These are phyloP conservation scores for Pyrenophora seminiperda DNA, from an alignment of 2,329 filamentous ascomycete species.

Conservation along the genomic window DNA sequence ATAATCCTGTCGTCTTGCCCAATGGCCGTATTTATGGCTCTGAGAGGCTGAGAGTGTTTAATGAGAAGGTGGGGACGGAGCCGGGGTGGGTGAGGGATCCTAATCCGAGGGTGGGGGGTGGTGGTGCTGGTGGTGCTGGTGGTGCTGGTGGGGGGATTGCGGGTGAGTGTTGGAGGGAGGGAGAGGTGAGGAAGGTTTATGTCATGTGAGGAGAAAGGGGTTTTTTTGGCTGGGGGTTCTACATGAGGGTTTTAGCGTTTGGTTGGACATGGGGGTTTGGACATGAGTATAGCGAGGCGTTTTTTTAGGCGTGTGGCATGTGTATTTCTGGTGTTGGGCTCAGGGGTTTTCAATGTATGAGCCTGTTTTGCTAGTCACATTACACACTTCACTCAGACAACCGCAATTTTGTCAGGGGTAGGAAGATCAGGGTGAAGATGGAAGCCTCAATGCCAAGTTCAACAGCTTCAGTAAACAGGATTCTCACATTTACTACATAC, in stretches of 20 bases:
- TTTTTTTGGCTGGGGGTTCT: background rate
- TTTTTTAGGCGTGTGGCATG: background rate
- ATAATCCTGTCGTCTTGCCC: conserved; percentile 82
- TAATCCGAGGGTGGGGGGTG: no score
- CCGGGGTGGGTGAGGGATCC: conserved; percentile 75
- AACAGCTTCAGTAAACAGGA: background rate
- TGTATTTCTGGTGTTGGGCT: no score
- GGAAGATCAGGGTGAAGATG: no score
- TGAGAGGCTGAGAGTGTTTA: conserved; percentile 73
- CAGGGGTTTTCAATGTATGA: no score
- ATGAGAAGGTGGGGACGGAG: conserved; percentile 75
- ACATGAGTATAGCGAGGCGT: conserved; percentile 8
- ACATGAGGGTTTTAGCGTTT: background rate
- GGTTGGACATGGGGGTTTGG: no score
- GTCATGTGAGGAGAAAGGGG: conserved; percentile 65
- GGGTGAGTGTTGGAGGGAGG: conserved; percentile 52
- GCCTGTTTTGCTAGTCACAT: background rate
- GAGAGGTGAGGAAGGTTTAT: conserved; percentile 81
- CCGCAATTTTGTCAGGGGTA: no score
- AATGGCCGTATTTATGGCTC: conserved; percentile 86
- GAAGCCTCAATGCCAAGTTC: no score
- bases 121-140: no score
- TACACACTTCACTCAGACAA: no score
- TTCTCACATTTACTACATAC: conserved; percentile 15
- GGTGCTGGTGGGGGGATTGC: conserved; percentile 63